Percentiles rank a stretch among this genome's conserved stretches.
Evolutionary conservation across 768 basidiomycete genomes (phyloP).

Genomic region (Rhizopogon roseolus): DNA sequence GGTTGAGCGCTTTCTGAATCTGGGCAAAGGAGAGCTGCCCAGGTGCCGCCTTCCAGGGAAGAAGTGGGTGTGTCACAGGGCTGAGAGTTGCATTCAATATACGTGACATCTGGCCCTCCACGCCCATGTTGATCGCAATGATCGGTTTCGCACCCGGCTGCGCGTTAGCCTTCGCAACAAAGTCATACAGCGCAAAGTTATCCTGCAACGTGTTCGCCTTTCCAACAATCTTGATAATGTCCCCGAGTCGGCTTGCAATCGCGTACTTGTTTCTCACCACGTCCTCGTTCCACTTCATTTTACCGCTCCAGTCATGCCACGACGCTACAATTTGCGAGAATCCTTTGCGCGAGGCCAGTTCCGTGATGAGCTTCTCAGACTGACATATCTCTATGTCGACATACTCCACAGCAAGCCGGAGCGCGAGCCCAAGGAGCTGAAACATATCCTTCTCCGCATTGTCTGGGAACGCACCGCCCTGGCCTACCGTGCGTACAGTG

Average conservation of each 20-base stretch:
- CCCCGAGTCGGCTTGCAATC: slow-evolving; percentile 62
- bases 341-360: slow-evolving; percentile 60
- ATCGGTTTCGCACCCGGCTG: slow-evolving; percentile 66
- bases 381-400: slow-evolving; percentile 86
- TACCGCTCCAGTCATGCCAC: slow-evolving; percentile 92
- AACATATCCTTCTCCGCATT: slow-evolving; percentile 64
- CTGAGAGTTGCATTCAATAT: slow-evolving; percentile 83
- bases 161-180: slow-evolving; percentile 46
- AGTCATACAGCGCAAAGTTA: slow-evolving; percentile 75
- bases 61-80: slow-evolving; percentile 84
- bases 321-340: slow-evolving; percentile 82
- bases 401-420: slow-evolving; percentile 87
- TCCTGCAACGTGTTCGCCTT: slow-evolving; percentile 72
- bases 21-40: slow-evolving; percentile 89
- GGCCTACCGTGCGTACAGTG: slow-evolving; percentile 82
- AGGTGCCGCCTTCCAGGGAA: slow-evolving; percentile 86
- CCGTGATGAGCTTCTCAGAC: slow-evolving; percentile 55
- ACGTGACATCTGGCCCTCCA: slow-evolving; percentile 84
- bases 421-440: slow-evolving; percentile 70
- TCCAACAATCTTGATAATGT: slow-evolving; percentile 90
- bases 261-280: slow-evolving; percentile 66
- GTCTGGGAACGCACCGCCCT: slow-evolving; percentile 92
- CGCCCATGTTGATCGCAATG: slow-evolving; percentile 93
- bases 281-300: slow-evolving; percentile 73
- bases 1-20: slow-evolving; percentile 76